A percentile compares a stretch with the other conserved stretches of the same genome.
phyloP scores from a whole-genome alignment of 2,329 filamentous ascomycete species.

The Lachnellula cervina region DNA sequence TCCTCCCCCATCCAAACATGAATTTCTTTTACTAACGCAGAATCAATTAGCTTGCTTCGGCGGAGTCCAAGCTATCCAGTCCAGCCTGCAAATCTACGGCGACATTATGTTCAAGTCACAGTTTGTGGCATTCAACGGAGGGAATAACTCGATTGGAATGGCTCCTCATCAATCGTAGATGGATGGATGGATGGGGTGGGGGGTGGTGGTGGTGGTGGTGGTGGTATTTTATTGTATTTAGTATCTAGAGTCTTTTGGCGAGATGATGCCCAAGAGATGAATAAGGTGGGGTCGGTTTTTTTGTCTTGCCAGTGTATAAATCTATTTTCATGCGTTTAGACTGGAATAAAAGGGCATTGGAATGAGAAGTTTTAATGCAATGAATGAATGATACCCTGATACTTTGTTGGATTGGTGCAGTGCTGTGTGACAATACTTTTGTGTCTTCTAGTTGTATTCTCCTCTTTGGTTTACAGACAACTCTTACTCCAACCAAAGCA shows the following conservation, averaged over 20 bases:
- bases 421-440: background rate
- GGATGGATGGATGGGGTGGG: background rate
- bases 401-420: background rate
- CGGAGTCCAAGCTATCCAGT: conserved; percentile 57
- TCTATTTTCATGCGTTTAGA: conserved; percentile 13
- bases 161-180: conserved; percentile 33
- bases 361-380: background rate
- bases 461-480: background rate
- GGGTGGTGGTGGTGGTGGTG: background rate
- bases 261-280: background rate
- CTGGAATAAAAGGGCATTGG: conserved; percentile 8
- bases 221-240: background rate
- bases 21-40: conserved; percentile 4
- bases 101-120: conserved; percentile 59
- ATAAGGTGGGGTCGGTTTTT: no score
- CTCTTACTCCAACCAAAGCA: background rate
- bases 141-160: conserved; percentile 50
- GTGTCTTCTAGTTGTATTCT: background rate
- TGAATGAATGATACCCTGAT: background rate
- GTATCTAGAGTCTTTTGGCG: background rate
- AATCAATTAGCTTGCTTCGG: conserved; percentile 54
- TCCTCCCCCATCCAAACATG: no score
- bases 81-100: conserved; percentile 56
- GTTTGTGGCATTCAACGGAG: conserved; percentile 53
- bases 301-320: conserved; percentile 16